Percentiles rank a stretch among this genome's conserved stretches.
Evolutionary conservation across 345 rosid genomes (phyloP).

Genomic region (Psidium friedrichsthalianum): DNA sequence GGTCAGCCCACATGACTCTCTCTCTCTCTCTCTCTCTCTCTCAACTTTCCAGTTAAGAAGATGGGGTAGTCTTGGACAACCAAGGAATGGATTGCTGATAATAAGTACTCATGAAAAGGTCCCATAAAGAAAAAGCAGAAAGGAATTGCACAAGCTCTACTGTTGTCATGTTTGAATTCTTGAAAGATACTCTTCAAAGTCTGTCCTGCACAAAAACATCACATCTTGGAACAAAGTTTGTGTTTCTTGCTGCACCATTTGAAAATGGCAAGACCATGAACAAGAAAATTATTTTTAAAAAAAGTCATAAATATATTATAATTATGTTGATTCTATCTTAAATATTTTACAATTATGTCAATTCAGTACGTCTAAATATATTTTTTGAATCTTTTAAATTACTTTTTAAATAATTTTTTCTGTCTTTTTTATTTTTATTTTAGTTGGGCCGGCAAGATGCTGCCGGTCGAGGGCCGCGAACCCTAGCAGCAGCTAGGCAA

Average conservation of each 20-base stretch:
- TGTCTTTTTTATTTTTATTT: too few relatives aligned
- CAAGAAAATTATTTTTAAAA: too few relatives aligned
- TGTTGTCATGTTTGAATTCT: not conserved
- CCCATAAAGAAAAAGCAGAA: not conserved
- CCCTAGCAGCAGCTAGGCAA: too few relatives aligned
- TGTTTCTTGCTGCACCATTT: not conserved
- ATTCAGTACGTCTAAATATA: too few relatives aligned
- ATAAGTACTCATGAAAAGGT: constrained; percentile 1
- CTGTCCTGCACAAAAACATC: not conserved
- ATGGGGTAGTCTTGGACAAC: not conserved
- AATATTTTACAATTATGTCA: too few relatives aligned
- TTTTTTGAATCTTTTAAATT: too few relatives aligned
- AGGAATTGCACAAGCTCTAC: not conserved
- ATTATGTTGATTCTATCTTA: too few relatives aligned
- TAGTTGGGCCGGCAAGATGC: too few relatives aligned
- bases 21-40: not conserved
- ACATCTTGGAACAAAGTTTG: not conserved
- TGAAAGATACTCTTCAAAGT: not conserved
- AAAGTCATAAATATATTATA: too few relatives aligned
- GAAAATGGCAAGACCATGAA: not conserved
- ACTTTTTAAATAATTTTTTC: too few relatives aligned
- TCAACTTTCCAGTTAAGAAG: not conserved
- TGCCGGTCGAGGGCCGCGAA: too few relatives aligned
- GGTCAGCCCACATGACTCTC: constrained; percentile 1
- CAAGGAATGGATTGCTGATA: not conserved